phyloP scores from a whole-genome alignment of 176 grass and related monocot genomes.

The Cenchrus americanus region DNA sequence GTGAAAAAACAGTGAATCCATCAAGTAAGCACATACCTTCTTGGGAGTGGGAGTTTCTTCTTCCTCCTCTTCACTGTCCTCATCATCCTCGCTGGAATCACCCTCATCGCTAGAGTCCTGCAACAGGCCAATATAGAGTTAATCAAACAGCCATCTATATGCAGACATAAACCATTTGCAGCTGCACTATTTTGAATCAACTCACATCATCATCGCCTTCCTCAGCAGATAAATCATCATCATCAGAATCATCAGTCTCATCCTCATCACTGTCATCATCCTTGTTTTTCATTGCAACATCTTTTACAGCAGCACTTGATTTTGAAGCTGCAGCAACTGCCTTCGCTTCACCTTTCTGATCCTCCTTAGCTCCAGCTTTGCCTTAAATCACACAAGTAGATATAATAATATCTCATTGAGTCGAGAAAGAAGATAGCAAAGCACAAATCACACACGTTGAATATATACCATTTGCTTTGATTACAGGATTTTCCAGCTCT shows the following conservation, averaged over 20 bases:
- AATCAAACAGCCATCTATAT: background rate
- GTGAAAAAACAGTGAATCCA: background rate
- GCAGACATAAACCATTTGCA: background rate
- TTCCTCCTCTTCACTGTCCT: slow-evolving; percentile 45
- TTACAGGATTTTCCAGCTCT: background rate
- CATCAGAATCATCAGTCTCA: slow-evolving; percentile 61
- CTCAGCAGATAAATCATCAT: slow-evolving; percentile 40
- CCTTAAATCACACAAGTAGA: slow-evolving; percentile 17
- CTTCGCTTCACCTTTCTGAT: slow-evolving; percentile 43
- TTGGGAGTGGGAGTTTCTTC: slow-evolving; percentile 88
- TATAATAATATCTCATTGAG: background rate
- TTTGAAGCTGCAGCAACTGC: slow-evolving; percentile 42
- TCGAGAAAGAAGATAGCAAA: background rate
- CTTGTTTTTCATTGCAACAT: slow-evolving; percentile 32
- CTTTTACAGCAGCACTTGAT: slow-evolving; percentile 31
- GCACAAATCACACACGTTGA: background rate
- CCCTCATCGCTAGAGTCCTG: slow-evolving; percentile 44
- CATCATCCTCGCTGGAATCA: slow-evolving; percentile 38
- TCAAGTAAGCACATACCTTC: slow-evolving; percentile 47
- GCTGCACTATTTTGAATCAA: background rate
- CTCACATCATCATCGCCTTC: slow-evolving; percentile 48
- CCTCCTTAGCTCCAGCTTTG: slow-evolving; percentile 50
- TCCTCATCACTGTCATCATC: slow-evolving; percentile 44
- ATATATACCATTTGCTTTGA: slow-evolving; percentile 49
- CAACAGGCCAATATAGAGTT: background rate